Base-by-base conservation (phyloP, 169 alveolate species). In the Eimeria nieschulzi region DNA sequence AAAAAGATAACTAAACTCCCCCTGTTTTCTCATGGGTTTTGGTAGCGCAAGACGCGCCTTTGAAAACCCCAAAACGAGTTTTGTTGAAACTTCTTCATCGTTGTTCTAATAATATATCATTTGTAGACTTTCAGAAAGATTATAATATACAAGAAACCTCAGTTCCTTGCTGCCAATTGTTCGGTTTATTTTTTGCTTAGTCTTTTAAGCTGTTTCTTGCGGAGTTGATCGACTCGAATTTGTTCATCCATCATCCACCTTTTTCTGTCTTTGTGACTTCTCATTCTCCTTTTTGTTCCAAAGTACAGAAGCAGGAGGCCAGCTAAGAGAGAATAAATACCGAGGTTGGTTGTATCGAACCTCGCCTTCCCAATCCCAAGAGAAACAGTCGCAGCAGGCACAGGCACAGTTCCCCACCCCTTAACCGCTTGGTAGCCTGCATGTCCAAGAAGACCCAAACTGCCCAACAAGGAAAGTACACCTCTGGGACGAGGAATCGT, bases 401-500 rank as follows among this genome's bases (percentile, higher is more conserved):
- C 12, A 7, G 78, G 51, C 10, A 17, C n/a, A 12, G 90, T 82
- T 59, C 46, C 9, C 78, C 76, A 82, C 25, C 39, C 78, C 78
- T 19, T 82, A 9, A 12, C 17, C 9, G 64, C 90, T 25, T 63
- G 90, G 6, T 17, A 17, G 12, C 72, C 90, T 7, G 90, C 90
- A 23, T 82, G 90, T 39, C 90, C 90, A 56, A 82, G 51, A 17
- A 82, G 61, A 0, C 64, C 75, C 51, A 39, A 3, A 53, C 90
- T 63, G 66, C 59, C 76, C 61, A 82, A 39, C 55, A 82, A 63
- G 23, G 90, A 73, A 2, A 78, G 90, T 7, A 82, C 59, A 10
- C 90, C 90, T 51, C 17, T 82, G 15, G 64, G 90, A 7, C 78
- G 90, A 17, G 90, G 90, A 2, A 59, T 63, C 5, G 90, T 0